phyloP scores from a whole-genome alignment of 345 rosid species.

The Gynandropsis gynandra region DNA sequence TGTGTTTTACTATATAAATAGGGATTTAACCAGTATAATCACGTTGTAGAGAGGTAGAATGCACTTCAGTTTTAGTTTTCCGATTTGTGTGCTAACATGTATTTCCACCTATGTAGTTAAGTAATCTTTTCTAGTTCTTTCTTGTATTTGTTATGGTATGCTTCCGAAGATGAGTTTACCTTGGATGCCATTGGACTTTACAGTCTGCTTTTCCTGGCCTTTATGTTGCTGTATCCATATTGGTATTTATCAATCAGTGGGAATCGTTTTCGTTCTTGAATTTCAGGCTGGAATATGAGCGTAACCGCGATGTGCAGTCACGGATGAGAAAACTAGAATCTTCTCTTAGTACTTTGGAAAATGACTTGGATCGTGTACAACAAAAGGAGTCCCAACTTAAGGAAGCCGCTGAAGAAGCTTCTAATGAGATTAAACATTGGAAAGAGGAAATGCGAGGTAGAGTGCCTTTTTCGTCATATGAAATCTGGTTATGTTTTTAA shows the following conservation, averaged over 20 bases:
- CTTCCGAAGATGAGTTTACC: neutral
- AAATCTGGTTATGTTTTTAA: conserved; percentile 11
- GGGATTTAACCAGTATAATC: neutral
- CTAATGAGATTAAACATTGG: conserved; percentile 56
- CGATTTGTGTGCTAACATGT: conserved; percentile 13
- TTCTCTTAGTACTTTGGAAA: conserved; percentile 51
- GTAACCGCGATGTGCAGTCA: conserved; percentile 81
- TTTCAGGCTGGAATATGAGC: conserved; percentile 89
- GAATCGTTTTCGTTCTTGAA: conserved; percentile 8
- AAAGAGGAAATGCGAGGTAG: conserved; percentile 76
- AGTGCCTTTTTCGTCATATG: conserved; percentile 12
- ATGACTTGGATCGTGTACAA: conserved; percentile 52
- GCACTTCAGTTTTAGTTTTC: conserved; percentile 11
- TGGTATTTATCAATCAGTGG: conserved; percentile 7
- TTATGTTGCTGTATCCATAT: conserved; percentile 14
- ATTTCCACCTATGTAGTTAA: conserved; percentile 10
- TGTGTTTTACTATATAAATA: conserved; percentile 12
- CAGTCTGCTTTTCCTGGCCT: neutral
- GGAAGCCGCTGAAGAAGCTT: conserved; percentile 47
- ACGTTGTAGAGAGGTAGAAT: neutral
- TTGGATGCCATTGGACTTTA: neutral
- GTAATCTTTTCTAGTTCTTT: conserved; percentile 7
- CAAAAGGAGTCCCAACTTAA: conserved; percentile 60
- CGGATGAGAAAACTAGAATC: conserved; percentile 76
- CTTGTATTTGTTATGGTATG: neutral